Conservation (phyloP, 2,329 filamentous ascomycete species). For the Didymella glomerata region DNA sequence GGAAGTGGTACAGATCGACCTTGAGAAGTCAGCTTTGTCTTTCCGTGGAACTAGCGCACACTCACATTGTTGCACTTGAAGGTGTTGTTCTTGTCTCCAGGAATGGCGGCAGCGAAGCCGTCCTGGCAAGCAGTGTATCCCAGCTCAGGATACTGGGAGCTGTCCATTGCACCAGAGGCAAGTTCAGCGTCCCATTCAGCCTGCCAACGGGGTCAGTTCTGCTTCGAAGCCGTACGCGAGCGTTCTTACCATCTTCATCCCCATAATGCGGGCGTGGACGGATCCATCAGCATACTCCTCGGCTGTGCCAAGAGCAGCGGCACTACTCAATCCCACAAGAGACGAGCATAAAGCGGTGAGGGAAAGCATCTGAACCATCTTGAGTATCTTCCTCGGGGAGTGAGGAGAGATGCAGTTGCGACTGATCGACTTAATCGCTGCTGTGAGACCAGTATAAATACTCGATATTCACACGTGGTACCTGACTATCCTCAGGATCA, state of each 20-base stretch:
- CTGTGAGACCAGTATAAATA: conserved; percentile 14
- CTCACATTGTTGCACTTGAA: conserved; percentile 50
- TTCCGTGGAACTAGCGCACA: no score
- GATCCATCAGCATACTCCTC: conserved; percentile 48
- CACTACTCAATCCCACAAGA: conserved; percentile 32
- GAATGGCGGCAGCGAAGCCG: conserved; percentile 46
- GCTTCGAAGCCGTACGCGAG: no score
- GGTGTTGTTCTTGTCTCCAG: conserved; percentile 46
- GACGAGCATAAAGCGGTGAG: conserved; percentile 29
- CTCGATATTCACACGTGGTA: neutral
- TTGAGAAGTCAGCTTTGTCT: conserved; percentile 20
- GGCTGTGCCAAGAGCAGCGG: conserved; percentile 34
- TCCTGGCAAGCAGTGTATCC: conserved; percentile 43
- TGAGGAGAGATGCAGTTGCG: conserved; percentile 8
- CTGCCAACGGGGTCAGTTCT: conserved; percentile 20
- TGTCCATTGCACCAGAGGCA: conserved; percentile 40
- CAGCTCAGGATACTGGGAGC: conserved; percentile 40
- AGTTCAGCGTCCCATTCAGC: conserved; percentile 39
- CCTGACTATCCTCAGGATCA: conserved; percentile 14
- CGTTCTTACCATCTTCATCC: conserved; percentile 40
- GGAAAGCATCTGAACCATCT: conserved; percentile 27
- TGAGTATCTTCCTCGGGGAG: conserved; percentile 3
- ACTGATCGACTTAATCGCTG: conserved; percentile 7
- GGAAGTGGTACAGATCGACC: conserved; percentile 64
- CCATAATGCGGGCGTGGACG: conserved; percentile 48